Evolutionary conservation across 2,329 filamentous ascomycete genomes (phyloP).

Genomic region (Nigrospora oryzae): DNA sequence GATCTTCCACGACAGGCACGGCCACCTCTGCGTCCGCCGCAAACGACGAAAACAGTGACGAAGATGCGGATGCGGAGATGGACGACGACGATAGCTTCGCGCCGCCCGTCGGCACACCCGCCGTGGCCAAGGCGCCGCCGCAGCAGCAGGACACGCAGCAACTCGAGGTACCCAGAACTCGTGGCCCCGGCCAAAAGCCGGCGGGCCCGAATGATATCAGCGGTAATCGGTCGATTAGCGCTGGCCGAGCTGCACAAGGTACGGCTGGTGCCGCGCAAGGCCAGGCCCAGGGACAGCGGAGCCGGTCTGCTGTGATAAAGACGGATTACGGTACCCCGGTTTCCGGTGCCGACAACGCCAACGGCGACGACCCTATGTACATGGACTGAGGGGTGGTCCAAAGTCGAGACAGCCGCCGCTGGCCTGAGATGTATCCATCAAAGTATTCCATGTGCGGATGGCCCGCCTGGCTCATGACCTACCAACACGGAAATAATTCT

Average conservation of each 20-base stretch:
- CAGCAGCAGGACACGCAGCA: conserved; percentile 25
- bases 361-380: conserved; percentile 41
- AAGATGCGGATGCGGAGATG: conserved; percentile 39
- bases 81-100: conserved; percentile 48
- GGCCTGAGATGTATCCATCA: no score
- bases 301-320: conserved; percentile 14
- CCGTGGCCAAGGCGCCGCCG: conserved; percentile 22
- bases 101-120: conserved; percentile 34
- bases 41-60: conserved; percentile 37
- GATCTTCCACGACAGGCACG: conserved; percentile 7
- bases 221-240: conserved; percentile 26
- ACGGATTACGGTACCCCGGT: conserved; percentile 35
- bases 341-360: conserved; percentile 33
- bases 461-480: no score
- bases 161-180: conserved; percentile 34
- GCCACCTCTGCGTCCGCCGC: conserved; percentile 10
- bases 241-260: conserved; percentile 37
- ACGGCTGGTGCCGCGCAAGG: conserved; percentile 30
- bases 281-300: conserved; percentile 21
- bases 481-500: no score
- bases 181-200: conserved; percentile 25
- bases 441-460: no score
- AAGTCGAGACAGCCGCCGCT: no score
- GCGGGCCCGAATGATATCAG: conserved; percentile 14
- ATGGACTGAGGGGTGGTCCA: conserved; percentile 30